Base-by-base conservation (phyloP, 2,329 filamentous ascomycete genomes). In the Stachybotrys elegans region DNA sequence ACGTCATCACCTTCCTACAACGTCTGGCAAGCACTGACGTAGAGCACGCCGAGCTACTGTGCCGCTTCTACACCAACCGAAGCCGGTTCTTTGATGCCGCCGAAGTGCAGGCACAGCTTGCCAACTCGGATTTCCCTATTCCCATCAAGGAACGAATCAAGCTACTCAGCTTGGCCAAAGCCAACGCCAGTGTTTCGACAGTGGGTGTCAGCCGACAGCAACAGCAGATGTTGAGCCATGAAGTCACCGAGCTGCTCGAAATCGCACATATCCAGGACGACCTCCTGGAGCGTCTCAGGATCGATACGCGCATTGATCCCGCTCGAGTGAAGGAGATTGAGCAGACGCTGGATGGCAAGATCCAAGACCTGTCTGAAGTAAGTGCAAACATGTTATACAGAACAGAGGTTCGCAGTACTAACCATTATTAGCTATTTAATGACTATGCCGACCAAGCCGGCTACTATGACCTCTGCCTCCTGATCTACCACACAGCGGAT, bases 261-360 rank as follows among this genome's bases (percentile, higher is more conserved):
- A 81, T 97, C 40, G 92, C 91, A 13, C 92, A 93, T 57, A 93
- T 98, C 43, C 93, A 98, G 63, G 88, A 95, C 59, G 93, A 98
- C 56, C 68, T 97, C 34, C 66, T 97, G 20, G 85, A 90, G 59
- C 79, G 88, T 37, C 70, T 98, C 42, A 81, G 76, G 58, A 76
- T 76, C 9, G 93, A 98, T 51, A 61, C 71, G 2, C 81, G 93
- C 35, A 76, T 96, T 29, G 69, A 74, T 12, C 67, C 72, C 1
- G 79, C 84, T 40, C 79, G 81, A 35, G 81, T 79, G 56, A 66
- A 70, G 1, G 78, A 85, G 45, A 80, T 95, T 20, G 67, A 86
- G 46, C 63, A 73, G 36, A 75, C 79, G 23, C 78, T 96, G 29
- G 83, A 95, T 61, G 86, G 88, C n/a, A 78, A 81, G 39, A 86